Percentiles rank a stretch among this genome's conserved stretches.
phyloP scores from a whole-genome alignment of 2,329 filamentous ascomycete species.

The Colletotrichum echinochloae region DNA sequence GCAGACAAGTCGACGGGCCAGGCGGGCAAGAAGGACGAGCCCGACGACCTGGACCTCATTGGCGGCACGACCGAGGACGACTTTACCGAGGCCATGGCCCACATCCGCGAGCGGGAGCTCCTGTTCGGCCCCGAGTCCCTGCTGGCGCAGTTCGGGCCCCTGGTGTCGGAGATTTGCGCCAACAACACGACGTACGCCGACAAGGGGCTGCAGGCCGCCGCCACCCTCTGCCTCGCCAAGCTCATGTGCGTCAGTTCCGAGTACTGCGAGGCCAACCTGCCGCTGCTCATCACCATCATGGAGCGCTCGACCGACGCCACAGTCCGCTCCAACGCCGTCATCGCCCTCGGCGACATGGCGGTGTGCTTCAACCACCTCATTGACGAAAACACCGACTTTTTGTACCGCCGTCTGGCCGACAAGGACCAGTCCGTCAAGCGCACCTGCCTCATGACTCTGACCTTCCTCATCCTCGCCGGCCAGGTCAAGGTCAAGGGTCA shows the following conservation, averaged over 20 bases:
- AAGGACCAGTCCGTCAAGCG: conserved; percentile 90
- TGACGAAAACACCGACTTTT: conserved; percentile 98
- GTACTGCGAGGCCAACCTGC: conserved; percentile 94
- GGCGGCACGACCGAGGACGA: conserved; percentile 96
- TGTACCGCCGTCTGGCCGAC: conserved; percentile 94
- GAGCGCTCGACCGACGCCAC: conserved; percentile 93
- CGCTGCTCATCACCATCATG: conserved; percentile 96
- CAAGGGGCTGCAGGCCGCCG: conserved; percentile 89
- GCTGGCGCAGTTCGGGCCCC: conserved; percentile 88
- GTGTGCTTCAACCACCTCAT: conserved; percentile 99
- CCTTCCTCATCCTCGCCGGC: conserved; percentile 94
- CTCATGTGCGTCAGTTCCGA: conserved; percentile 98
- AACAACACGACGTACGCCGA: conserved; percentile 95
- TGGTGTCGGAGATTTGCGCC: conserved; percentile 93
- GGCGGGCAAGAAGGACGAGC: conserved; percentile 62
- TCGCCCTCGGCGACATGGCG: conserved; percentile 97
- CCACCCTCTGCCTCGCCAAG: conserved; percentile 94
- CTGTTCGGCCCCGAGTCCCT: conserved; percentile 86
- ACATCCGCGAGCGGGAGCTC: conserved; percentile 86
- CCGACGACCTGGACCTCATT: conserved; percentile 94
- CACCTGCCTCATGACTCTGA: conserved; percentile 97
- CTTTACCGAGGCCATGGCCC: conserved; percentile 86
- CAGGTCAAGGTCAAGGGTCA: conserved; percentile 99
- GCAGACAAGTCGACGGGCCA: conserved; percentile 51
- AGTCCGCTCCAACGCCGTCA: conserved; percentile 94